Evolutionary conservation across 768 basidiomycete genomes (phyloP), one percentile per base, ranked within the genome.

Genomic region (Suillus alpinus): DNA sequence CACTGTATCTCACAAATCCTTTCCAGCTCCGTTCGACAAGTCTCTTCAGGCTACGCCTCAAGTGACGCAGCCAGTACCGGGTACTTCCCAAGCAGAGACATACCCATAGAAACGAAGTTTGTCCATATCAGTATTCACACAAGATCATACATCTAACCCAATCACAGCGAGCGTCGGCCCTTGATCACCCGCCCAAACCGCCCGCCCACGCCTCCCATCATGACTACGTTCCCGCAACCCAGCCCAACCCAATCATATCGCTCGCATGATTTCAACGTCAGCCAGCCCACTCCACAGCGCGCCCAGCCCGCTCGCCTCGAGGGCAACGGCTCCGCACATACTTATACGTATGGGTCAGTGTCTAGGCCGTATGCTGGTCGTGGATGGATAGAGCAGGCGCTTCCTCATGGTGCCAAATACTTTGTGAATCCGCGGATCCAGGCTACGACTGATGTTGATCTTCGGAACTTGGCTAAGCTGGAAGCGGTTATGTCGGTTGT

Each of bases 381-480:
- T 20, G 92, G 92, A 4, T 93, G 91, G 91, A 77, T 83, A 52
- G 89, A 88, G 67, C 85, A 89, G 68, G 77, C 82, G 23, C 83
- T 94, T n/a, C 91, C 92, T 1, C 89, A 92, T 65, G 84, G 83
- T 10, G 75, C 81, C 4, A 76, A 82, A 39, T 94, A 94, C 73
- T 94, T 86, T 66, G 81, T 83, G 47, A 88, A 91, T 67, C 81
- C 83, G 4, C 82, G 80, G 13, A 72, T 80, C 40, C 83, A 80
- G 46, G 77, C 86, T 57, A 85, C 84, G n/a, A 89, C 89, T 18
- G 92, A 93, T 67, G 74, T 87, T 47, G 85, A 91, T 65, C 73
- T 93, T 52, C 82, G 88, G 47, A 77, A 74, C 52, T 68, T 82
- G 49, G 75, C 77, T 52, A 77, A 77, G 58, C 76, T 91, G 16